Evolutionary conservation across 495 filamentous ascomycete species (phyloP).

Genomic region (Aspergillus kassunensis): DNA sequence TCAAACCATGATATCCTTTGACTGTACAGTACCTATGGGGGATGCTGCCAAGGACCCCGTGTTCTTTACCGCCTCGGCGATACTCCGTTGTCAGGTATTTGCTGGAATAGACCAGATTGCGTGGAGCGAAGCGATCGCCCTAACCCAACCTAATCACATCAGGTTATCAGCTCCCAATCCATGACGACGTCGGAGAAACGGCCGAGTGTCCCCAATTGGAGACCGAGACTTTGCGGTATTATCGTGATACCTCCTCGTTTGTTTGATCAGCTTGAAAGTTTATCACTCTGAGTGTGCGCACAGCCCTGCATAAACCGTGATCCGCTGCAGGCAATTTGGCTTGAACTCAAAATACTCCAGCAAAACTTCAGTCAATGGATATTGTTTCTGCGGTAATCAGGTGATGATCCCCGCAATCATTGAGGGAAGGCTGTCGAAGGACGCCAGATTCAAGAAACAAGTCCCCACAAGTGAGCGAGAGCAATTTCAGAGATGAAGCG

Average conservation of each 20-base stretch:
- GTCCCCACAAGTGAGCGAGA: too few relatives aligned
- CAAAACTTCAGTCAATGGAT: neutral
- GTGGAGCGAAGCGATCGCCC: conserved; percentile 17
- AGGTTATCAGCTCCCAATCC: neutral
- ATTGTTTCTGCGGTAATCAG: too few relatives aligned
- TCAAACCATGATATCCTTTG: too few relatives aligned
- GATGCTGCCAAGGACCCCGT: neutral
- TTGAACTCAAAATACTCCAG: conserved; percentile 4
- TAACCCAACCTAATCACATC: conserved; percentile 7
- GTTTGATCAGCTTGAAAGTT: neutral
- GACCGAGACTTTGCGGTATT: conserved; percentile 6
- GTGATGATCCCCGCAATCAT: too few relatives aligned
- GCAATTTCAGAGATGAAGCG: neutral
- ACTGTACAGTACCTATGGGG: too few relatives aligned
- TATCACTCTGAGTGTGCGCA: conserved; percentile 7
- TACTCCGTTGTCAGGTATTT: neutral
- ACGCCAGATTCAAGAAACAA: too few relatives aligned
- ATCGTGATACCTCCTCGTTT: neutral
- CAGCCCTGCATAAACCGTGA: conserved; percentile 5
- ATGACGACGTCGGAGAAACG: neutral
- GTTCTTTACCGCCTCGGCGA: conserved; percentile 4
- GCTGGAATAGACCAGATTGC: conserved; percentile 6
- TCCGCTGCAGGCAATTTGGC: neutral
- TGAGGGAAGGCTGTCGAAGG: too few relatives aligned
- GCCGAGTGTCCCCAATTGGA: neutral